Evolutionary conservation across 176 grass and related monocot species (phyloP), one percentile per base, ranked within the genome.

Genomic region (Ensete glaucum): DNA sequence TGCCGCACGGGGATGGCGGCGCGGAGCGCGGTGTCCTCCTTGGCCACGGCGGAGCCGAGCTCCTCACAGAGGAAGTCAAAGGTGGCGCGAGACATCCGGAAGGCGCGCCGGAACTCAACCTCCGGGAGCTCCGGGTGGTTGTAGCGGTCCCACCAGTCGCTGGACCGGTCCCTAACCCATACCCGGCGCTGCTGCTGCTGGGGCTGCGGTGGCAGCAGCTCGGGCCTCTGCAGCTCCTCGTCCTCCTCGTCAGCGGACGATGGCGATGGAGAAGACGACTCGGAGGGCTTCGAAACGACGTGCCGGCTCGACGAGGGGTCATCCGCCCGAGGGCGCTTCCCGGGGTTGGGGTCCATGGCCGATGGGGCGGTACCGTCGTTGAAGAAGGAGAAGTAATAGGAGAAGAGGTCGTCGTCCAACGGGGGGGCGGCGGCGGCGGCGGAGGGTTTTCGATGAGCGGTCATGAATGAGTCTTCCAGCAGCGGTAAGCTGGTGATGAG

Each of bases 91-190:
- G 22, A 23, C 51, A 73, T 73, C 29, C 49, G 71, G 71, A 73
- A 73, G 71, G 71, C 52, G 13, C 52, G 52, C 71, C 49, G n/a
- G 71, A 73, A 73, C 71, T 73, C 71, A 1, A 21, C 9, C 11
- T 73, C 71, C 51, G 71, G 71, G 71, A 73, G 53, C 12, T 73
- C 71, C 20, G 71, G 71, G 21, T 53, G 6, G 52, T 55, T 73
- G 71, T 54, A 54, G 12, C 51, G 71, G n/a, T 73, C 51, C 71
- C 71, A 73, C 71, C 71, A 73, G 48, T 73, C 71, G 12, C 52
- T 22, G 21, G 71, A 73, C 71, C 71, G 22, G 2, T 73, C 71
- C 51, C 22, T 26, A 22, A 55, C 71, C 71, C 71, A 73, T 3
- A 73, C 11, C 19, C 71, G 71, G 20, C 71, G 71, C 9, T 26